phyloP scores from a whole-genome alignment of 139 green algal species.

The Chlamydomonas incerta region DNA sequence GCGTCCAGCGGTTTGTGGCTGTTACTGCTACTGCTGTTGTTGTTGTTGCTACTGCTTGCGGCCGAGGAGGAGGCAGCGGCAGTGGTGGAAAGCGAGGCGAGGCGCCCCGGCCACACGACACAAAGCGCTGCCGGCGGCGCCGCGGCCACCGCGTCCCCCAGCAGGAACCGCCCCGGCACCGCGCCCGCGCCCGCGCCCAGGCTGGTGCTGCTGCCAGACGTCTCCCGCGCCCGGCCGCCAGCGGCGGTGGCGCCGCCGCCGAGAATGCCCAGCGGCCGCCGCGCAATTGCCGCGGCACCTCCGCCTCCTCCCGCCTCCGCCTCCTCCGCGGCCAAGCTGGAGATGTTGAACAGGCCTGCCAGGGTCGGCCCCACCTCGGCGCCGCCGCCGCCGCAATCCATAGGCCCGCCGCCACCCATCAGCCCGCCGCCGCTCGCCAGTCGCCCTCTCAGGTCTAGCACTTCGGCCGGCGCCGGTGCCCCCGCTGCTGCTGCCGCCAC shows the following conservation, averaged over 20 bases:
- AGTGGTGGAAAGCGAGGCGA: background rate
- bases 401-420: background rate
- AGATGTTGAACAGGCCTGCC: constrained; percentile 6
- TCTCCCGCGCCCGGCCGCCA: too few relatives aligned
- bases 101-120: constrained; percentile 22
- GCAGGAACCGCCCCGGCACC: background rate
- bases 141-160: background rate
- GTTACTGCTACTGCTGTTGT: too few relatives aligned
- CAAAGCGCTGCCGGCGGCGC: background rate
- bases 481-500: background rate
- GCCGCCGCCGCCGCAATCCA: background rate
- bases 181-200: background rate
- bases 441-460: constrained; percentile 3
- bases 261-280: too few relatives aligned
- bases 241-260: background rate
- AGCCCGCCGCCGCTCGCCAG: background rate
- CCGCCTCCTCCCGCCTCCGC: background rate
- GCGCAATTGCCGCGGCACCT: background rate
- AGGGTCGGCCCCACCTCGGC: background rate
- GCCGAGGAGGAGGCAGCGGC: background rate
- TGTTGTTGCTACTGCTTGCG: too few relatives aligned
- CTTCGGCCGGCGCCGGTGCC: background rate
- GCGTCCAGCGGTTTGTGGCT: background rate
- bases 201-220: too few relatives aligned
- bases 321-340: background rate